Evolutionary conservation across 805 yeast genomes (phyloP).

Genomic region (Yarrowia divulgata): DNA sequence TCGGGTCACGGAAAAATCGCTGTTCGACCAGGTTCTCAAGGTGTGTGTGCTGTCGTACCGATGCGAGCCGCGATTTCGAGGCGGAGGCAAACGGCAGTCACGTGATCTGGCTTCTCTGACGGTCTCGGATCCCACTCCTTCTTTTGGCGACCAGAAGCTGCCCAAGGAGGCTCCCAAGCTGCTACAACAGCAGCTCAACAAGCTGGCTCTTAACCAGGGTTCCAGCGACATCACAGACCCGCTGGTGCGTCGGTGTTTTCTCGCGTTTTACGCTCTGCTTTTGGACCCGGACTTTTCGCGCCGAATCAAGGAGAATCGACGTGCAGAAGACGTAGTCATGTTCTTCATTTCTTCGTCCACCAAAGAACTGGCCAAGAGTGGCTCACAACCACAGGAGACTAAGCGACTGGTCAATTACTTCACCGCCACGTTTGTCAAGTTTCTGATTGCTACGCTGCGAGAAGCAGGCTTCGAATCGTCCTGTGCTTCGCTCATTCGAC

Average conservation of each 20-base stretch:
- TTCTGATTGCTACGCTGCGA: slow-evolving; percentile 45
- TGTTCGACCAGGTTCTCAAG: slow-evolving; percentile 38
- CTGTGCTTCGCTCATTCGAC: slow-evolving; percentile 43
- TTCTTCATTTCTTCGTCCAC: slow-evolving; percentile 49
- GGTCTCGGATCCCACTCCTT: slow-evolving; percentile 41
- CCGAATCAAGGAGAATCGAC: slow-evolving; percentile 50
- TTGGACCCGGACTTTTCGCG: slow-evolving; percentile 57
- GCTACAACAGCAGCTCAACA: slow-evolving; percentile 50
- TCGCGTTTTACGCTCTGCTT: slow-evolving; percentile 69
- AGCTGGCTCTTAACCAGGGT: slow-evolving; percentile 48
- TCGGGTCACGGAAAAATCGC: slow-evolving; percentile 19
- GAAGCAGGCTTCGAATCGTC: slow-evolving; percentile 42
- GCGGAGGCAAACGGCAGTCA: slow-evolving; percentile 40
- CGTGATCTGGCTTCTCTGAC: slow-evolving; percentile 22
- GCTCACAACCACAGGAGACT: slow-evolving; percentile 53
- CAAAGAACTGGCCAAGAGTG: slow-evolving; percentile 46
- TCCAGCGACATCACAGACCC: slow-evolving; percentile 51
- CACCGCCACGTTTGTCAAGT: slow-evolving; percentile 48
- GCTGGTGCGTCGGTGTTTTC: slow-evolving; percentile 62
- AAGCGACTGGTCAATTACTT: slow-evolving; percentile 45
- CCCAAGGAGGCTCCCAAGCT: slow-evolving; percentile 48
- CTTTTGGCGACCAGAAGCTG: slow-evolving; percentile 46
- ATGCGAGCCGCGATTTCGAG: slow-evolving; percentile 34
- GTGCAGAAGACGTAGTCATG: slow-evolving; percentile 50
- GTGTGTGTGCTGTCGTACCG: slow-evolving; percentile 30